Evolutionary conservation across 1,284 basidiomycete genomes (phyloP), one percentile per base, ranked within the genome.

Genomic region (Chalciporus sp.): DNA sequence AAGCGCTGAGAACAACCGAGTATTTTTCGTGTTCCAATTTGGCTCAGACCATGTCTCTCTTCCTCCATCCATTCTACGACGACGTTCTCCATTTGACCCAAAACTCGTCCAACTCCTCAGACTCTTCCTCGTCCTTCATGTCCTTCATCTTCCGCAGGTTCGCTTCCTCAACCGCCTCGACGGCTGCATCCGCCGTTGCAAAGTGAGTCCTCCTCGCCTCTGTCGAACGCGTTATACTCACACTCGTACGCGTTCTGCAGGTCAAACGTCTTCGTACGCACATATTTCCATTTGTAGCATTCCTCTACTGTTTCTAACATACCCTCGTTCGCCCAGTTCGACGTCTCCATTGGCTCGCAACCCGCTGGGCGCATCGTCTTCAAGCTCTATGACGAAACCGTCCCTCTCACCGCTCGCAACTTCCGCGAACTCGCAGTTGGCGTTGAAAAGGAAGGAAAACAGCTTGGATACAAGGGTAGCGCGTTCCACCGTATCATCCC

Each of bases 401-500:
- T 86, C 7, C 88, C 87, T 20, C 84, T 77, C 69, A 97, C 95
- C 0, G 75, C 91, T 0, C 81, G 80, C 59, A 98, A 98, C 80
- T 90, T 90, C 74, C 83, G 81, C 11, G 84, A 88, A 70, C 75
- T 90, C 49, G 89, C 90, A 2, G 82, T 84, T 2, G 95, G 95
- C 62, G 87, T 93, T 66, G 43, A 66, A 1, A 56, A 61, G 31
- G 49, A 54, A 1, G 59, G 55, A 28, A 85, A 94, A 56, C 81
- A 83, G 1, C 83, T 85, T 52, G 84, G 83, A 16, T 90, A 85
- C 67, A 71, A 78, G 33, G 84, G 82, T 7, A 88, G 85, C 59
- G 63, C 64, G 20, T 96, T 97, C 78, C 95, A 97, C 72, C 85
- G 95, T 53, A 85, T 95, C 70, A 95, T 90, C 57, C 86, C 86